phyloP scores from a whole-genome alignment of 73 alveolate species.

The Uronychia binucleata region DNA sequence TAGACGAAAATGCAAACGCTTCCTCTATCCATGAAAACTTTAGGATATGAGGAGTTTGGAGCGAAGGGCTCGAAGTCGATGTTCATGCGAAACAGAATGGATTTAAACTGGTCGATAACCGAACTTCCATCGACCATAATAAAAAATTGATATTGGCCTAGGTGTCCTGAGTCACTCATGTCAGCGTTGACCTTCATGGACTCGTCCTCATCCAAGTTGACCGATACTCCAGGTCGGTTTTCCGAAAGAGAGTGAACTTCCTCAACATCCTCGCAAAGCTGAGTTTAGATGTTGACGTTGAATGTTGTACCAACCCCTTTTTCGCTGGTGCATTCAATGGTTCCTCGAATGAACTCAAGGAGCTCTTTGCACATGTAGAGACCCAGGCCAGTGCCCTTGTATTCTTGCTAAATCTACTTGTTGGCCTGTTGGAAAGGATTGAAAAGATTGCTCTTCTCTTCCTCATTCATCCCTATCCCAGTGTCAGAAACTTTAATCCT shows the following conservation, averaged over 20 bases:
- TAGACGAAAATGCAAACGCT: background rate
- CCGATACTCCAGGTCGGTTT: background rate
- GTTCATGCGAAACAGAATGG: background rate
- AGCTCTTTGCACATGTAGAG: background rate
- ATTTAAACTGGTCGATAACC: background rate
- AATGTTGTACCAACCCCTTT: background rate
- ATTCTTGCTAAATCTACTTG: background rate
- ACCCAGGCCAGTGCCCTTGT: background rate
- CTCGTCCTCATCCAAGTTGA: background rate
- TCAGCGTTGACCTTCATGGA: background rate
- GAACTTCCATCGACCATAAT: background rate
- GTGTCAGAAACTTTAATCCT: background rate
- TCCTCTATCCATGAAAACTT: background rate
- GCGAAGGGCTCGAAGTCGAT: background rate
- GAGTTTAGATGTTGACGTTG: background rate
- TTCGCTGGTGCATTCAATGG: background rate
- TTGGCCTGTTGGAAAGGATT: constrained; percentile 1
- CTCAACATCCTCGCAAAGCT: background rate
- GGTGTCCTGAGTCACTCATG: background rate
- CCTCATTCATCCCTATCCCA: background rate
- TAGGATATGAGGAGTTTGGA: background rate
- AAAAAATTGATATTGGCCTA: background rate
- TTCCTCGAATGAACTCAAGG: background rate
- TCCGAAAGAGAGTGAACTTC: background rate
- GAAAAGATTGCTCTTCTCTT: background rate